Evolutionary conservation across 306 rosid species (phyloP), one percentile per base, ranked within the genome.

Genomic region (Gastrolobium bilobum): DNA sequence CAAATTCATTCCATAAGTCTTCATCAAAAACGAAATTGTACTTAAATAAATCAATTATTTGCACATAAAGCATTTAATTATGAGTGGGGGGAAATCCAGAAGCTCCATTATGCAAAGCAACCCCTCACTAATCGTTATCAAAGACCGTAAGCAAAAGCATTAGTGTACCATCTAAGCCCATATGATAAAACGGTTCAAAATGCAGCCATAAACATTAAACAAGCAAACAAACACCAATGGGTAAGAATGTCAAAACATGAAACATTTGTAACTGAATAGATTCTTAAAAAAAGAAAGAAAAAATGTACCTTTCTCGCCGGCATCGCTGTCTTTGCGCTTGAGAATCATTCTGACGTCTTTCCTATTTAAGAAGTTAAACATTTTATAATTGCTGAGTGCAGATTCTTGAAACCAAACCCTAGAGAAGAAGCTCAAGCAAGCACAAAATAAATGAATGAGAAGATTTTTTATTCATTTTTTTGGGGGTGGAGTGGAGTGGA

Each of bases 321-420:
- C 98, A 88, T 95, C 99, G 66, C 98, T 95, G 68, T 92, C 99
- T 75, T 92, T 91, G 83, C 97, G 95, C 82, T 95, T 95, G 77
- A 95, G 98, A 83, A 90, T 91, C 91, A 91, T 95, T 71, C 92
- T 86, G 6, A 91, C 89, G 56, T 88, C 91, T 88, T 95, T 95
- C 63, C 87, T 84, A 10, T 33, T 40, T 1, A 95, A 82, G 87
- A 95, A 91, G 59, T 79, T 87, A 8, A 92, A 85, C 99, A 94
- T 94, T 75, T 65, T 84, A 48, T 0, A 38, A 57, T 29, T 13
- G 44, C 7, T 47, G 15, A 59, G 48, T 9, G 75, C 67, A 59
- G 62, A 31, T 14, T 38, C 38, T 30, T 31, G 72, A 42, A 39
- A 31, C 3, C 3, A 75, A 75, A 70, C 86, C 82, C 86, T 77